Base-by-base conservation (phyloP, 2,329 filamentous ascomycete species). In the Fusarium cicatricum region DNA sequence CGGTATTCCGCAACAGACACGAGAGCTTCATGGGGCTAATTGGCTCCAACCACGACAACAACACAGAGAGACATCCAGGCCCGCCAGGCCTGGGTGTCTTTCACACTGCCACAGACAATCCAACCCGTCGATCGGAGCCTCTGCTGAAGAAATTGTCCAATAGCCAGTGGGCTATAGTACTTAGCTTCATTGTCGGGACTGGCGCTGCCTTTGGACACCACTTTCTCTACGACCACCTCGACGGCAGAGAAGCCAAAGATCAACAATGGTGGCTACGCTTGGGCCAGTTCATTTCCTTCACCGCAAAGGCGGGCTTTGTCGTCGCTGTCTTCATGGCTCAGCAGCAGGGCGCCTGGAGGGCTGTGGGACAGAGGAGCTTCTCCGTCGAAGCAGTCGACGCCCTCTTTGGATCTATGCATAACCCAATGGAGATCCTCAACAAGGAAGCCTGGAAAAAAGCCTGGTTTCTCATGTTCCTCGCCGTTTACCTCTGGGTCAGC, bases 381-480 rank as follows among this genome's bases (percentile, higher is more conserved):
- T 63, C 59, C 0, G 55, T 62, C 1, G 28, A 56, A 3, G 62
- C 64, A 0, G 57, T 67, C 3, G 64, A 67, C 31, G 52, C 65
- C 0, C 29, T 67, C 0, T 67, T 67, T 8, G 65, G 62, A 0
- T 41, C 64, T 4, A 47, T 54, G 0, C 52, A 67, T 6, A 52
- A 64, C 1, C 41, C 55, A 0, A 21, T 40, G 0, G 62, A 66
- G 23, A 37, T 67, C 1, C 62, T 67, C 14, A 66, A 54, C 3
- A 44, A 32, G 2, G 64, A 67, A 4, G 64, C 62, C 2, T 67
- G 62, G 62, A 50, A 37, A 0, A 66, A 64, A 16, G 62, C 64
- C 3, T 64, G 53, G 57, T 40, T 66, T 4, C 57, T 64, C 2
- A 67, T 67, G 62, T 55, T 60, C 31, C 58, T 67, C 2, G 62